Base-by-base conservation (phyloP, 73 alveolate species). In the Loxodes magnus region DNA sequence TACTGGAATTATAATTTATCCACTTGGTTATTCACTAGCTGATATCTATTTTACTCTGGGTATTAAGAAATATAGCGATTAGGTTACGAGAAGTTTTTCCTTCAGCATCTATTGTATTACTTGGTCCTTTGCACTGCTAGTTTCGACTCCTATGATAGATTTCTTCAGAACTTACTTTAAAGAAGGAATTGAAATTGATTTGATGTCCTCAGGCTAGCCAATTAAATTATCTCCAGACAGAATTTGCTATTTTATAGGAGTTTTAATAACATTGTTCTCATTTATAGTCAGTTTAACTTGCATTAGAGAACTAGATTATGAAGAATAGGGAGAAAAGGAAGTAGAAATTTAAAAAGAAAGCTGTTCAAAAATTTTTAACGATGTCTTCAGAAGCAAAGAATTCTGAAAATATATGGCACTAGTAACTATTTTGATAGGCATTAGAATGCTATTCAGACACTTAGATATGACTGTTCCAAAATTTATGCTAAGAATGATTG, bases 241-340 rank as follows among this genome's bases (percentile, higher is more conserved):
- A 4, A 14, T 7, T 5, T 21, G 17, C 5, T 44, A 21, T 16
- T 5, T 19, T 9, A 6, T 44, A 5, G 58, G 58, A 20, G 14
- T 44, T 4, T 36, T 6, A 4, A 16, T 5, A 4, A 21, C 17
- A 9, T 4, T 20, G 5, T 16, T 25, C 5, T 6, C 58, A 14
- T 5, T 14, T n/a, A 16, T 44, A 5, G 5, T 44, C 14, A 4
- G 33, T 4, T 14, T 7, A 6, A 6, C 5, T 5, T 44, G n/a
- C n/a, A n/a, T 44, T 9, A 19, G 53, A 17, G 58, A 44, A 14
- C 6, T 44, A n/a, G 58, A 44, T 46, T 44, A 21, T 4, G 58
- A 44, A 14, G 5, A 44, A 9, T 5, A n/a, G 5, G 58, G 20
- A 44, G 51, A 38, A 9, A 10, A 9, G 5, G 51, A 38, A 10